Evolutionary conservation across 805 yeast species (phyloP).

Genomic region (Lachancea nothofagi): DNA sequence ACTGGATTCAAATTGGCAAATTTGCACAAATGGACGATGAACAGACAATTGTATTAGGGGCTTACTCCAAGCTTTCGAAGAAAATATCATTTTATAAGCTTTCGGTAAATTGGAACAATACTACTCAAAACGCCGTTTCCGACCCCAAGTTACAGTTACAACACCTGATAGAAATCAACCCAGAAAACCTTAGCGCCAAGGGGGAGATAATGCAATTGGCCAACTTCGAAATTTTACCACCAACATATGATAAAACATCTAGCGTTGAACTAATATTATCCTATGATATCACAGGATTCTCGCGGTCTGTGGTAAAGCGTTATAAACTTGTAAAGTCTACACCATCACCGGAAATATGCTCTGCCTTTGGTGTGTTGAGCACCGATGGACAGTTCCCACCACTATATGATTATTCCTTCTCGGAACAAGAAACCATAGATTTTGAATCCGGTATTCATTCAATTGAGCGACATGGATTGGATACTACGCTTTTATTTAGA

Average conservation of each 20-base stretch:
- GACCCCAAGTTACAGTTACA: conserved; percentile 30
- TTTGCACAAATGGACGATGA: conserved; percentile 32
- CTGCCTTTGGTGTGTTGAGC: conserved; percentile 10
- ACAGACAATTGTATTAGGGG: conserved; percentile 28
- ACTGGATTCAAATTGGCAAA: conserved; percentile 31
- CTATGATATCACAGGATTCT: conserved; percentile 20
- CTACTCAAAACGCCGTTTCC: conserved; percentile 21
- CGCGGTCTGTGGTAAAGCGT: conserved; percentile 25
- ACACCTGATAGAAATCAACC: conserved; percentile 21
- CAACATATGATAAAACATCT: conserved; percentile 26
- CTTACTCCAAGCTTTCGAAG: conserved; percentile 25
- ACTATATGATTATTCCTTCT: conserved; percentile 6
- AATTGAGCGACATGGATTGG: not conserved
- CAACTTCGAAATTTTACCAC: conserved; percentile 25
- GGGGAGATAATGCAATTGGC: conserved; percentile 21
- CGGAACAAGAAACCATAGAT: conserved; percentile 6
- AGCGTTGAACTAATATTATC: conserved; percentile 27
- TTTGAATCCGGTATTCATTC: conserved; percentile 1
- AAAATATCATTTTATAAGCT: conserved; percentile 28
- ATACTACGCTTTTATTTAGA: conserved; percentile 7
- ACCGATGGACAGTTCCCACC: conserved; percentile 14
- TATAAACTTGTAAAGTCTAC: conserved; percentile 19
- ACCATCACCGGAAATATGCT: conserved; percentile 21
- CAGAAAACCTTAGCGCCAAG: conserved; percentile 22
- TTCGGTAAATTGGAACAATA: conserved; percentile 30